Evolutionary conservation across 352 stramenopile genomes (phyloP).

Genomic region (Globisporangium canariense): DNA sequence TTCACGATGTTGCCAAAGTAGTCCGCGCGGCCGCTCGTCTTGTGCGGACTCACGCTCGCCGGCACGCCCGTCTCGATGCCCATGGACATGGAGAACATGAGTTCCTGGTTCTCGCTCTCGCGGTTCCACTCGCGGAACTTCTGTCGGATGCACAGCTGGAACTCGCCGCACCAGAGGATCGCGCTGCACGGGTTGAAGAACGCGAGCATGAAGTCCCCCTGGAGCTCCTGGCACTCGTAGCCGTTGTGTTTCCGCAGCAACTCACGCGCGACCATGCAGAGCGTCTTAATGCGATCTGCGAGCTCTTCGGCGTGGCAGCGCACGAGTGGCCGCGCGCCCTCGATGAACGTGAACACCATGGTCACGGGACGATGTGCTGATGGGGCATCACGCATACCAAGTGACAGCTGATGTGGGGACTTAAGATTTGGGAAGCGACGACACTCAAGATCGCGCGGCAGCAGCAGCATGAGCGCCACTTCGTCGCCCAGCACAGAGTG

Average conservation of each 20-base stretch:
- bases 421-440: conserved; percentile 72
- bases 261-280: conserved; percentile 75
- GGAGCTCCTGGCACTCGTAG: conserved; percentile 87
- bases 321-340: conserved; percentile 78
- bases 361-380: conserved; percentile 76
- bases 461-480: conserved; percentile 75
- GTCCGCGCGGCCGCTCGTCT: conserved; percentile 83
- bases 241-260: conserved; percentile 78
- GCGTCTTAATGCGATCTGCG: conserved; percentile 78
- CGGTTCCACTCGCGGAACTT: conserved; percentile 79
- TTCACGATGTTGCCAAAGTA: conserved; percentile 91
- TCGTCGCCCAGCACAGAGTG: conserved; percentile 71
- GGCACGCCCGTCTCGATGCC: conserved; percentile 80
- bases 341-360: conserved; percentile 90
- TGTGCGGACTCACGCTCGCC: conserved; percentile 84
- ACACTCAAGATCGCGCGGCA: conserved; percentile 75
- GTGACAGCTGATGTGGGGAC: conserved; percentile 63
- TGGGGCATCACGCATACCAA: conserved; percentile 80
- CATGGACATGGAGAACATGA: conserved; percentile 88
- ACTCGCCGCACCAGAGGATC: conserved; percentile 85
- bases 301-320: conserved; percentile 81
- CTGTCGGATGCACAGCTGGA: conserved; percentile 72
- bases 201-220: conserved; percentile 88
- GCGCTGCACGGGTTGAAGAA: conserved; percentile 82
- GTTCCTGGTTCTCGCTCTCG: conserved; percentile 70